Percentiles rank a stretch among this genome's conserved stretches.
These are phyloP conservation scores for Austroboletus eburneus DNA, from an alignment of 768 basidiomycete species.

Conservation along the genomic window DNA sequence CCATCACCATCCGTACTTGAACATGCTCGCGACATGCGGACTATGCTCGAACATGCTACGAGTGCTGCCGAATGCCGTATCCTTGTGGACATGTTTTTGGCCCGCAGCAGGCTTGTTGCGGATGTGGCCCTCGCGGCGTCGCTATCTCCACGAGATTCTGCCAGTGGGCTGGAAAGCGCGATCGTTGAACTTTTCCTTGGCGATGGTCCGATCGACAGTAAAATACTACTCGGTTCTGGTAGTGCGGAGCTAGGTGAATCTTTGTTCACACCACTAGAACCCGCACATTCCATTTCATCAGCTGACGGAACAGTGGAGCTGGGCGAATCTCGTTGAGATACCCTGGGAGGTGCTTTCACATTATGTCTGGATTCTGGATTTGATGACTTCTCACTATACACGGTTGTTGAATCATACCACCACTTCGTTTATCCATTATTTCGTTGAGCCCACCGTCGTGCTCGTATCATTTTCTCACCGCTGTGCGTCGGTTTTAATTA, in stretches of 20 bases:
- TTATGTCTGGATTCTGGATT: slow-evolving; percentile 8
- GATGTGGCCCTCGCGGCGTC: slow-evolving; percentile 33
- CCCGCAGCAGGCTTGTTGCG: slow-evolving; percentile 47
- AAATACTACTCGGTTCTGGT: background rate
- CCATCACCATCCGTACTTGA: slow-evolving; percentile 34
- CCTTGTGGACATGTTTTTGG: slow-evolving; percentile 78
- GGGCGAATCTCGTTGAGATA: slow-evolving; percentile 16
- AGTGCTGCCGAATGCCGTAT: slow-evolving; percentile 81
- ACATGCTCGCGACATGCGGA: slow-evolving; percentile 62
- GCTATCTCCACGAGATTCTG: slow-evolving; percentile 33
- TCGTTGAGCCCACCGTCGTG: slow-evolving; percentile 6
- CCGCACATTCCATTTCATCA: background rate
- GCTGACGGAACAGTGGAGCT: background rate
- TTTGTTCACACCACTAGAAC: background rate
- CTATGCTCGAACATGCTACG: slow-evolving; percentile 62
- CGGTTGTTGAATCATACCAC: slow-evolving; percentile 8
- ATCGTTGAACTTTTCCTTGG: slow-evolving; percentile 47
- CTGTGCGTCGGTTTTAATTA: slow-evolving; percentile 13
- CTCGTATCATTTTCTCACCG: slow-evolving; percentile 11
- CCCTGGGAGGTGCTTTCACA: background rate
- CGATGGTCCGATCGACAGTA: slow-evolving; percentile 11
- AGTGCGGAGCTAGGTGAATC: slow-evolving; percentile 2
- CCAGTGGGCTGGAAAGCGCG: slow-evolving; percentile 39
- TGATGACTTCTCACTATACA: slow-evolving; percentile 7
- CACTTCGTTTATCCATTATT: slow-evolving; percentile 14